Evolutionary conservation across 2,329 filamentous ascomycete genomes (phyloP).

Genomic region (Colletotrichum paranaense): DNA sequence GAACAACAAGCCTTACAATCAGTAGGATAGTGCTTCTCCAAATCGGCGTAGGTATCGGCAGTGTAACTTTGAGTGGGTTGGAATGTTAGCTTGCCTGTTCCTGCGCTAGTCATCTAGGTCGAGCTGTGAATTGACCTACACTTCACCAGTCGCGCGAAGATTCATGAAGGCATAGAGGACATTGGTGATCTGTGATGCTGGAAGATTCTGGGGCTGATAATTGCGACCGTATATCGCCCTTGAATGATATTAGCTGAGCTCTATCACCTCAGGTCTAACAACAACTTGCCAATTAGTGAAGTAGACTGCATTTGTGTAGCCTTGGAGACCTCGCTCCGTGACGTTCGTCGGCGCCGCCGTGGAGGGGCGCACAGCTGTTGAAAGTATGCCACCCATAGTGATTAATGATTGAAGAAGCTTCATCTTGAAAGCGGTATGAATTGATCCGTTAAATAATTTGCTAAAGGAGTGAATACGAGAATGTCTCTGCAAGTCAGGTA

Average conservation of each 20-base stretch:
- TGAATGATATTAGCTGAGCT: not conserved
- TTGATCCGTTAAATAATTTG: slow-evolving; percentile 8
- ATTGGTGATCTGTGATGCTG: slow-evolving; percentile 77
- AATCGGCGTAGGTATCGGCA: slow-evolving; percentile 76
- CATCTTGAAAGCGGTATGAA: not conserved
- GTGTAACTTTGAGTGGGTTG: slow-evolving; percentile 57
- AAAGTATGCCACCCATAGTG: not conserved
- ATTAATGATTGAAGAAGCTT: not conserved
- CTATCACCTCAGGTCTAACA: slow-evolving; percentile 1
- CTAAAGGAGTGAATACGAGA: not conserved
- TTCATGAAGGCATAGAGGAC: slow-evolving; percentile 88
- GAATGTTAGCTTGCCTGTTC: not conserved
- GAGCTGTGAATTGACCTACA: slow-evolving; percentile 56
- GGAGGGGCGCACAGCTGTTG: not conserved
- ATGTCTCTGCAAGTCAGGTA: not conserved
- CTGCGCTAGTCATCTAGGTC: not conserved
- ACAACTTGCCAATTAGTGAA: slow-evolving; percentile 60
- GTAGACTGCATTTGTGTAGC: slow-evolving; percentile 58
- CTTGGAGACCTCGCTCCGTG: not conserved
- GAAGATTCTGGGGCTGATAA: slow-evolving; percentile 78
- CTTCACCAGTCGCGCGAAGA: slow-evolving; percentile 75
- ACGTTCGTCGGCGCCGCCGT: not conserved
- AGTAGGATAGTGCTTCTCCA: slow-evolving; percentile 76
- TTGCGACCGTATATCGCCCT: slow-evolving; percentile 81
- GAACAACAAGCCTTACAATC: slow-evolving; percentile 64